A percentile compares a stretch with the other conserved stretches of the same genome.
Evolutionary conservation across 306 rosid genomes (phyloP).

Genomic region (Pterocarpus santalinus): DNA sequence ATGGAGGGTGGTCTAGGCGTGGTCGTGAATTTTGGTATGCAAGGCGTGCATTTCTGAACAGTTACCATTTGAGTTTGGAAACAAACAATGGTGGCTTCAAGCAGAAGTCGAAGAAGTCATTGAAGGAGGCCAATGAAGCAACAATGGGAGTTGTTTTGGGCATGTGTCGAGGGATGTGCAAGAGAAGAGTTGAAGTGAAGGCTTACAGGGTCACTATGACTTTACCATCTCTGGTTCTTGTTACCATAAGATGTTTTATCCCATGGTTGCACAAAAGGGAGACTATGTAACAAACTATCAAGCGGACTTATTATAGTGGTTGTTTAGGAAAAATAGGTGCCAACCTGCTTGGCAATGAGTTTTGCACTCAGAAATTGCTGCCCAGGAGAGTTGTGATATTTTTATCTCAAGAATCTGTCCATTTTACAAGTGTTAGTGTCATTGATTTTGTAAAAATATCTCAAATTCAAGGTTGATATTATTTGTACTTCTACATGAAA

Average conservation of each 20-base stretch:
- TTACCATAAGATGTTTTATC: conserved; percentile 51
- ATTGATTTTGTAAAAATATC: neutral
- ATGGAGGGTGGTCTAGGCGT: conserved; percentile 44
- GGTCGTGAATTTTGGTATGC: conserved; percentile 61
- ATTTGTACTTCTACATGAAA: neutral
- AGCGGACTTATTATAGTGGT: neutral
- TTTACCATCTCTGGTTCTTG: conserved; percentile 50
- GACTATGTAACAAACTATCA: neutral
- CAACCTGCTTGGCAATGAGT: neutral
- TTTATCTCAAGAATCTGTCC: neutral
- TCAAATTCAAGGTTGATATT: neutral
- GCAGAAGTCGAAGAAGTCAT: conserved; percentile 52
- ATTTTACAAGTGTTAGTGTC: too few species aligned
- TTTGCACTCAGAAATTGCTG: neutral
- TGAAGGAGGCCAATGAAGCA: conserved; percentile 51
- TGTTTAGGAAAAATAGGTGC: neutral
- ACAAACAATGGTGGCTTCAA: conserved; percentile 45
- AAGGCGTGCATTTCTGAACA: conserved; percentile 61
- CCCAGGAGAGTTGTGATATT: neutral
- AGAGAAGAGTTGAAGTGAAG: conserved; percentile 51
- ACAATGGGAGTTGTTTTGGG: conserved; percentile 34
- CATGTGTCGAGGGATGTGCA: conserved; percentile 35
- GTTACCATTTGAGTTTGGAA: conserved; percentile 61
- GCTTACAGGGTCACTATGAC: conserved; percentile 54
- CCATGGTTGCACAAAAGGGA: conserved; percentile 54